These are phyloP conservation scores for Neurospora sp. DNA, from an alignment of 495 filamentous ascomycete genomes.

Conservation along the genomic window DNA sequence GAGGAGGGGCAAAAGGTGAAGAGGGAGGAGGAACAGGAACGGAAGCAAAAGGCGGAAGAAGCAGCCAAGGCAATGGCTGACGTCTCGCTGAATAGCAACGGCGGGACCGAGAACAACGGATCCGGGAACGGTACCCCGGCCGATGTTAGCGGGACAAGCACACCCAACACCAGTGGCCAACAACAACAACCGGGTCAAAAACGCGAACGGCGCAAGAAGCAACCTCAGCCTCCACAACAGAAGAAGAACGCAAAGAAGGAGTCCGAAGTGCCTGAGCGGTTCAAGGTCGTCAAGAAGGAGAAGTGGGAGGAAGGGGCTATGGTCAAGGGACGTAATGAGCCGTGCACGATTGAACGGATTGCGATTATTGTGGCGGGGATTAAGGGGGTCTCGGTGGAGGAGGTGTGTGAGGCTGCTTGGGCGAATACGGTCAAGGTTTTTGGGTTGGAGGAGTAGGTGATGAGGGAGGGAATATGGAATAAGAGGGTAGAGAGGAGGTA, in stretches of 20 bases:
- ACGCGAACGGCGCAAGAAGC: slow-evolving; percentile 4
- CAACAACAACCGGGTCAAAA: no score
- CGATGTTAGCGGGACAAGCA: background rate
- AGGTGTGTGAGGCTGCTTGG: slow-evolving; percentile 82
- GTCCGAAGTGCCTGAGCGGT: slow-evolving; percentile 35
- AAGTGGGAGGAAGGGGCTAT: slow-evolving; percentile 71
- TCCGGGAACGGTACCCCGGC: background rate
- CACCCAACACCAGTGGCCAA: background rate
- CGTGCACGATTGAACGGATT: slow-evolving; percentile 72
- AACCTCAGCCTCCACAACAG: slow-evolving; percentile 15
- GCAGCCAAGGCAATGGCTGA: background rate
- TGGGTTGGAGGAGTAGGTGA: slow-evolving; percentile 46
- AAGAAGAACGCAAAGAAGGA: slow-evolving; percentile 37
- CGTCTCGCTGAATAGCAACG: background rate
- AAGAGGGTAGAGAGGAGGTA: background rate
- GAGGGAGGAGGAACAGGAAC: background rate
- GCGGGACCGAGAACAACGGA: no score
- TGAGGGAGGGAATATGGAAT: background rate
- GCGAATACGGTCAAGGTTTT: slow-evolving; percentile 74
- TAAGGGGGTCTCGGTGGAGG: slow-evolving; percentile 67
- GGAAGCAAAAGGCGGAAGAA: background rate
- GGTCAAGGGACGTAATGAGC: slow-evolving; percentile 90
- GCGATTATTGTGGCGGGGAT: slow-evolving; percentile 75
- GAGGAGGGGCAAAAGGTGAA: background rate
- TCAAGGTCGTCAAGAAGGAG: slow-evolving; percentile 74